Evolutionary conservation across 1,284 basidiomycete species (phyloP), one percentile per base, ranked within the genome.

Genomic region (Athelia psychrophila): DNA sequence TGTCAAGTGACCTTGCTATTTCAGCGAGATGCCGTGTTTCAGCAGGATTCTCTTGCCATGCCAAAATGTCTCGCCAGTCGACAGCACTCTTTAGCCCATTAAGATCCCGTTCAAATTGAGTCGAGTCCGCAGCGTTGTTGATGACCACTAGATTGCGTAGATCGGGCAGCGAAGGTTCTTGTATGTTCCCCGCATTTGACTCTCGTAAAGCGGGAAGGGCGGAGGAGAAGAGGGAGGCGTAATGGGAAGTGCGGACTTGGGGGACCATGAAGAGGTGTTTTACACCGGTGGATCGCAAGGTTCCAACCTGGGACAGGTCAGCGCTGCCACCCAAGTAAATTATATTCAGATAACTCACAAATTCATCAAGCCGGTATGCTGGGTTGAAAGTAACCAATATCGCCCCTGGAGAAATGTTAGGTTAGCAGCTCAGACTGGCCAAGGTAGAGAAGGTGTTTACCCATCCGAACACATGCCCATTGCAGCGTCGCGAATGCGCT

Each of bases 341-440:
- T 27, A n/a, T 38, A 12, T 24, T 20, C 20, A 20, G 2, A 73
- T 77, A 2, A 53, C 51, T 54, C 57, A 86, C 86, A 47, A 93
- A 75, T 63, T 93, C 91, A 38, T 79, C 73, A 2, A 84, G 64
- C 23, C 84, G 79, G 64, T 92, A 93, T 0, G 91, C 88, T 8
- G 91, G 91, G 60, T 93, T 93, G 44, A 93, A 73, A 2, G 89
- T 92, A 13, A 90, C 88, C 25, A 93, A 67, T 42, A 93, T 84
- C 5, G 88, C 89, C 18, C 91, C 70, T 46, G 38, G n/a, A 84
- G 84, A 0, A 79, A 81, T 13, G 81, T 85, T 5, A 88, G 73
- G 46, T 78, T 78, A n/a, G 93, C 71, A 0, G 84, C 13, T 30
- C 27, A 30, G 27, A 30, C 6, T 30, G 27, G 27, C 13, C 78